Conservation (phyloP, 495 filamentous ascomycete genomes). For the Podospora pseudocomata region DNA sequence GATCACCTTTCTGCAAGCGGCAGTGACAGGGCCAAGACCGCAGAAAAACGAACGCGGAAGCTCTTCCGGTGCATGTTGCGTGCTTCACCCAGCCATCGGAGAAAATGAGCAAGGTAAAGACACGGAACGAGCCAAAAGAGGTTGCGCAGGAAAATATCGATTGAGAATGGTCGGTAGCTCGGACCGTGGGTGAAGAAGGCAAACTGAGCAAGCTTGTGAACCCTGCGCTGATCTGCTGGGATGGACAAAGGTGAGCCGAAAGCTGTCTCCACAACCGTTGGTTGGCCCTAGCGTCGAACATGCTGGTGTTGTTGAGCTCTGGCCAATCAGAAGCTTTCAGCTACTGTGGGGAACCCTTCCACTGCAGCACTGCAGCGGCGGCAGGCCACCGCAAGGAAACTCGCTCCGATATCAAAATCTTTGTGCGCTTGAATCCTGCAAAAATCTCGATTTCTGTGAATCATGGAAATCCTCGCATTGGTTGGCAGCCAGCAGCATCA, state of each 20-base stretch:
- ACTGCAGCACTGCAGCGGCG: constrained; percentile 8
- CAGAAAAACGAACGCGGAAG: neutral
- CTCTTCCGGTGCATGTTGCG: neutral
- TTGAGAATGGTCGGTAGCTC: constrained; percentile 4
- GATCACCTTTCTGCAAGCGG: neutral
- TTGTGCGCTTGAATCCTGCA: neutral
- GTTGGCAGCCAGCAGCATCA: neutral
- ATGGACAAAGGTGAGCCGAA: neutral
- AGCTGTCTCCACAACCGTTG: neutral
- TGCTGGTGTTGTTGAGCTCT: neutral
- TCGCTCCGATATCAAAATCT: constrained; percentile 20
- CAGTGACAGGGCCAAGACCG: neutral
- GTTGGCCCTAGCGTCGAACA: constrained; percentile 3
- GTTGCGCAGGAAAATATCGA: neutral
- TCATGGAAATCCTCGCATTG: constrained; percentile 8
- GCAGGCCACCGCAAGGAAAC: constrained; percentile 12
- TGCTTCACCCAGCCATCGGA: neutral
- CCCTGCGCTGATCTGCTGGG: neutral
- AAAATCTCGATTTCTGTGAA: constrained; percentile 19
- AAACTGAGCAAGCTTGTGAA: neutral
- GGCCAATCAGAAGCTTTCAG: constrained; percentile 2
- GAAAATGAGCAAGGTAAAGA: neutral
- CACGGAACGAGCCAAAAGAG: constrained; percentile 2
- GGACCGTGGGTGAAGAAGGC: constrained; percentile 5
- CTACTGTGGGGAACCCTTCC: constrained; percentile 12